Evolutionary conservation across 2,329 filamentous ascomycete genomes (phyloP), one percentile per base, ranked within the genome.

Genomic region (Penicillium expansum): DNA sequence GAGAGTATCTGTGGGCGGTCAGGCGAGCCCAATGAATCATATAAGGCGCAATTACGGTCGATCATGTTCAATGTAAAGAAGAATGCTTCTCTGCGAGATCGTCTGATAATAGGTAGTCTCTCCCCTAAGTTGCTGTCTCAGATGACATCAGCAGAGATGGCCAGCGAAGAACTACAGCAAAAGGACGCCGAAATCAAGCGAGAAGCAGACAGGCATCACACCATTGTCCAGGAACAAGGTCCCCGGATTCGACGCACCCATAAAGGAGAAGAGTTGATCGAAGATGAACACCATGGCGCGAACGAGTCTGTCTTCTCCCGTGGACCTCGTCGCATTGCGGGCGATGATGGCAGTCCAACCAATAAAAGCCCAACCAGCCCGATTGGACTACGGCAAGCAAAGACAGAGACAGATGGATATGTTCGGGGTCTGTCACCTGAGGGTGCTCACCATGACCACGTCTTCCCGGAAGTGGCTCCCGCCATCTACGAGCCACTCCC

Each of bases 251-350:
- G 92, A 67, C 86, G 90, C 64, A 97, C 93, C 2, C 93, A 97
- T 78, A 97, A 97, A 74, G 94, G 94, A 13, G 92, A 97, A 57
- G 94, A 97, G 71, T 75, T 96, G 16, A 83, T 97, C 16, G 92
- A 93, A 60, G 86, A 89, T 44, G 91, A 95, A 33, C 80, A 80
- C 59, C 69, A 70, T 57, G 76, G 75, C 39, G 69, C 76, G 33
- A 74, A 74, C 29, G 80, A 82, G 58, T 77, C 78, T 7, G 74
- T 79, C 33, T 79, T 79, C 56, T 77, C 76, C n/a, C 73, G 76
- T 14, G 74, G 74, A 24, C 77, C 77, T 24, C 76, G 77, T 59
- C 76, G 76, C 52, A 79, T 79, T 43, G 73, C 65, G 33, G 57
- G 60, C 16, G 71, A 74, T 6, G 68, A 71, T 44, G 68, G 63